phyloP scores from a whole-genome alignment of 2,329 filamentous ascomycete genomes.

The Cercospora berteroae region DNA sequence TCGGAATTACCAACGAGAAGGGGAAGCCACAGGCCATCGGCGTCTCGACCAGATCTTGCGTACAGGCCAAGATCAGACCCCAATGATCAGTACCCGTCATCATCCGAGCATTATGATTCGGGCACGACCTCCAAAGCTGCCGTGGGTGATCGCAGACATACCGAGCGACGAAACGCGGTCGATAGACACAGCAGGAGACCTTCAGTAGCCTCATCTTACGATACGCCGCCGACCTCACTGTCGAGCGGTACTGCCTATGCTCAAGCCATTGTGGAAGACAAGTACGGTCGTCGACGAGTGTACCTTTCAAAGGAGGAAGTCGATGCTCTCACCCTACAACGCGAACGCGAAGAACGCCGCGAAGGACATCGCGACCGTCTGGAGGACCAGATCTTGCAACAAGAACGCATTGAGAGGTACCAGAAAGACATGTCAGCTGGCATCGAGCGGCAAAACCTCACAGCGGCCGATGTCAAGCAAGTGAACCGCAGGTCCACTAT shows the following conservation, averaged over 20 bases:
- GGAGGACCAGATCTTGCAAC: conserved; percentile 11
- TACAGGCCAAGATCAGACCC: conserved; percentile 1
- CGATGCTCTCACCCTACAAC: conserved; percentile 23
- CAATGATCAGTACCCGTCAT: conserved; percentile 16
- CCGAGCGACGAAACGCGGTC: conserved; percentile 24
- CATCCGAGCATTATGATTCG: conserved; percentile 31
- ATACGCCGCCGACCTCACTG: conserved; percentile 34
- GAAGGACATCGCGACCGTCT: conserved; percentile 12
- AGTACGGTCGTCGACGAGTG: conserved; percentile 24
- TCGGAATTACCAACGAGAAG: not conserved
- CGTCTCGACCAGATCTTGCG: not conserved
- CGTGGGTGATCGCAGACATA: conserved; percentile 20
- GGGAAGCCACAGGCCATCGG: not conserved
- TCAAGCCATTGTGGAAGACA: conserved; percentile 31
- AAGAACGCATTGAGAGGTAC: conserved; percentile 31
- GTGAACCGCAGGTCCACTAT: conserved; percentile 18
- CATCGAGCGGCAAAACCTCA: conserved; percentile 26
- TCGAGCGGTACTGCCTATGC: conserved; percentile 27
- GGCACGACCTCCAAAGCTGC: conserved; percentile 27
- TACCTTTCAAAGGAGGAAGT: conserved; percentile 31
- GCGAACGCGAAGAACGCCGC: conserved; percentile 18
- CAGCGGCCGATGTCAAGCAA: conserved; percentile 33
- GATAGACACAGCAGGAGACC: conserved; percentile 33
- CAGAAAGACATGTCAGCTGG: conserved; percentile 28
- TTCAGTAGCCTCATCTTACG: conserved; percentile 32